These are phyloP conservation scores for Syncephalis plumigaleata DNA, from an alignment of 371 early-diverging fungal species.

Conservation along the genomic window DNA sequence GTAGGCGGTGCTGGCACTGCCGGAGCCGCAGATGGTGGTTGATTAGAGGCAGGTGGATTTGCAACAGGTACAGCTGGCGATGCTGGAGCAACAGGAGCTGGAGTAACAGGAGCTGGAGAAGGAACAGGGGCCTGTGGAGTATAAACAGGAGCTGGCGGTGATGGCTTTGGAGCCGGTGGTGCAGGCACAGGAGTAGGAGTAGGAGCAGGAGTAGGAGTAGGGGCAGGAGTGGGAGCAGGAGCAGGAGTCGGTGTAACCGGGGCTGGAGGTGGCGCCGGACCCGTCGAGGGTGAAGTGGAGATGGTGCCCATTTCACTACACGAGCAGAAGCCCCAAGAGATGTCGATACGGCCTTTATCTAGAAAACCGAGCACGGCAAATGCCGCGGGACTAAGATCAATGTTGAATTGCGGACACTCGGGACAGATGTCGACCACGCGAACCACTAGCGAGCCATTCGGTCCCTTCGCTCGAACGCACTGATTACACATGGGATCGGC, in stretches of 20 bases:
- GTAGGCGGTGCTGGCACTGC: no score
- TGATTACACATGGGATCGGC: constrained; percentile 21
- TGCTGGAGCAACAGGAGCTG: no score
- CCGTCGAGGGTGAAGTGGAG: no score
- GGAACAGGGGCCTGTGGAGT: no score
- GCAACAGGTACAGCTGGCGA: no score
- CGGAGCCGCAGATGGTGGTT: no score
- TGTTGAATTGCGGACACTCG: constrained; percentile 15
- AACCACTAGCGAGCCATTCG: constrained; percentile 18
- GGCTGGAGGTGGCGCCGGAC: not conserved
- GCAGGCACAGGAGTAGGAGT: not conserved
- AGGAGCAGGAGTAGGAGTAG: no score
- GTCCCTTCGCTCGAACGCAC: constrained; percentile 13
- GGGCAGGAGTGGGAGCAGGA: not conserved
- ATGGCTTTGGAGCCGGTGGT: not conserved
- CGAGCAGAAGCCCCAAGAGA: constrained; percentile 15
- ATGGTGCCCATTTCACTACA: not conserved
- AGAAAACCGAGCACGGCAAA: constrained; percentile 20
- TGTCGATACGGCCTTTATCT: constrained; percentile 15
- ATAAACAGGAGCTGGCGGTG: not conserved
- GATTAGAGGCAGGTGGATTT: no score
- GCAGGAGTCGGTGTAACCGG: not conserved
- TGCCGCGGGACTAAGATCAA: constrained; percentile 26
- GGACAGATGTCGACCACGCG: constrained; percentile 27
- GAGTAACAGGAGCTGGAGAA: no score